phyloP scores from a whole-genome alignment of 345 rosid genomes.

The Eutrema yunnanense region DNA sequence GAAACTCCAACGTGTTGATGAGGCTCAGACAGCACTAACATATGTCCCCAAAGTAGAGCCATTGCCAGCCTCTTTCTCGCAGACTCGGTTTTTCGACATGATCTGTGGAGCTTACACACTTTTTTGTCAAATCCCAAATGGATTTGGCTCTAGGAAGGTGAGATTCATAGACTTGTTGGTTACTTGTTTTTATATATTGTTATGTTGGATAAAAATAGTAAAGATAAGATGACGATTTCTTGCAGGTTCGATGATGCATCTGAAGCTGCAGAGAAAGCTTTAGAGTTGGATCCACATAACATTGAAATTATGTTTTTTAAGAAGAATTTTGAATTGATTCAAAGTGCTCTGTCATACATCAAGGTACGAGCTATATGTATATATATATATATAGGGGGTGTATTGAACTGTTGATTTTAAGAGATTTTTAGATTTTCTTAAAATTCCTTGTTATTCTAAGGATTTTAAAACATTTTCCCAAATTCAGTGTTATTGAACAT shows the following conservation, averaged over 20 bases:
- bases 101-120: constrained; percentile 54
- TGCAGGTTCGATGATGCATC: constrained; percentile 94
- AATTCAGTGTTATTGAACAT: no score
- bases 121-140: constrained; percentile 58
- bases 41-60: constrained; percentile 42
- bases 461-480: no score
- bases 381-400: not conserved
- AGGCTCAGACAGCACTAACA: constrained; percentile 43
- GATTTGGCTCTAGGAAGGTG: constrained; percentile 81
- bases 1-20: constrained; percentile 61
- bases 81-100: constrained; percentile 56
- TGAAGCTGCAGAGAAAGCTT: constrained; percentile 67
- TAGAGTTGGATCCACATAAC: constrained; percentile 59
- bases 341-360: constrained; percentile 77
- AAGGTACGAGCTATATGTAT: constrained; percentile 40
- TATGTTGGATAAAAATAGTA: constrained; percentile 24
- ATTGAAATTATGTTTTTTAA: constrained; percentile 56
- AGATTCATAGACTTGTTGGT: constrained; percentile 20
- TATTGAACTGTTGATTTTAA: no score
- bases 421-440: no score
- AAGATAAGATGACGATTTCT: constrained; percentile 30
- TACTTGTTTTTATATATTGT: not conserved
- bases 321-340: constrained; percentile 57
- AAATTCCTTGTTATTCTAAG: no score
- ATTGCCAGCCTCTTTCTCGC: constrained; percentile 29